Base-by-base conservation (phyloP, 768 basidiomycete genomes). In the Leccinum subtestaceum region DNA sequence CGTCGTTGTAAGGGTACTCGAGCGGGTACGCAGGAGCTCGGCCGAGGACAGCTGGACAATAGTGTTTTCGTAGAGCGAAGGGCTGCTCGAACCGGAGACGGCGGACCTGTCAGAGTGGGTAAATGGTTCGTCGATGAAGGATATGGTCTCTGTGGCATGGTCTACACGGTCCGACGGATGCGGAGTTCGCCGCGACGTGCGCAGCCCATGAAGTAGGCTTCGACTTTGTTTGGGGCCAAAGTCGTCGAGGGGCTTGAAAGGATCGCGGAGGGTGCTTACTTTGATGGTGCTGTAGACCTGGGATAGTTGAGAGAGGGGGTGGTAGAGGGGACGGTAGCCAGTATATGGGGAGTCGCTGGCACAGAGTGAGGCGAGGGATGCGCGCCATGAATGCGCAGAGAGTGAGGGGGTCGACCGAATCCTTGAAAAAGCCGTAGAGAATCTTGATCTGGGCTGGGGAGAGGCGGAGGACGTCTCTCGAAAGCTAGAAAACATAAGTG, bases 161-260 rank as follows among this genome's bases (percentile, higher is more conserved):
- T 25, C 1, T 23, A 23, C 23, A 23, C 23, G 23, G 23, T 23
- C 23, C 23, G 23, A n/a, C n/a, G 23, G 23, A 97, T 88, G 65
- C 77, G 81, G 52, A 98, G 83, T 72, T 97, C 94, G 40, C 93
- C 92, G 8, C 89, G 84, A 49, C 8, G 84, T 46, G 93, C 93
- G 59, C 93, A 93, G 34, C 89, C 87, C 91, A 98, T 96, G 62
- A 98, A 77, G 74, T 96, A 98, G 4, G 90, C 89, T 75, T 98
- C 86, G n/a, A 25, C 23, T 1, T 25, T 25, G 23, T 25, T 25
- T 4, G 84, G 83, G 4, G 5, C 78, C 80, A 38, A 83, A 68
- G 5, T 78, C 81, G 13, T 82, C 83, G 19, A 93, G 78, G 45
- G 96, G 95, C 1, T 83, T 81, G 51, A 91, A 99, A 85, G n/a